Base-by-base conservation (phyloP, 768 basidiomycete species). In the Macrolepiota albuminosa region DNA sequence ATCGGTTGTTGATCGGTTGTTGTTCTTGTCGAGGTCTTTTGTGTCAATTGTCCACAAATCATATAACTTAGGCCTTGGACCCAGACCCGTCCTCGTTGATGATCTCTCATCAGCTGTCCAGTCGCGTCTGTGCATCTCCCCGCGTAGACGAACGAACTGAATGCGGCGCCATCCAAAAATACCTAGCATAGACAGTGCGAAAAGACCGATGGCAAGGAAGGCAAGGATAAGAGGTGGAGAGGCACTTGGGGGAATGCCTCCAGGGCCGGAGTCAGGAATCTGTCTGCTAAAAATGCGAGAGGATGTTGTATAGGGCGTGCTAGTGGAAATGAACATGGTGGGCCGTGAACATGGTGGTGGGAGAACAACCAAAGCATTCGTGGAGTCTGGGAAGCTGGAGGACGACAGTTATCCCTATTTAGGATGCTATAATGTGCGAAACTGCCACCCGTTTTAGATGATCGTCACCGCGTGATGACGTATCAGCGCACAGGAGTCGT, bases 181-280 rank as follows among this genome's bases (percentile, higher is more conserved):
- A 9, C 75, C 70, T 11, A 81, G 59, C 74, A 85, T 79, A 0
- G 75, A 75, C n/a, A 76, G 69, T 21, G 72, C 69, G 62, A 86
- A 83, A 18, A 88, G 65, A 4, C 82, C 83, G 33, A 85, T 77
- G n/a, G 81, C 80, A 29, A 88, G 71, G 65, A 86, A 83, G 2
- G 81, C 83, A 40, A 86, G 75, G 49, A 88, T 81, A 63, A 87
- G 74, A 6, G 83, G 81, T 0, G 83, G 81, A 0, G 83, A 83
- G 11, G 72, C 74, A 1, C 64, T 63, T 1, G 73, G 64, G n/a
- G 73, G 64, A 61, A 77, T 71, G 37, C 9, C 45, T 24, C 9
- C 10, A 18, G 39, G 2, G 33, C 7, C 16, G 1, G 18, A 2
- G 33, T 18, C 40, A n/a, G 37, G 34, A 24, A 31, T 9, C 51